phyloP scores from a whole-genome alignment of 768 basidiomycete species.

The Collybiopsis confluens region DNA sequence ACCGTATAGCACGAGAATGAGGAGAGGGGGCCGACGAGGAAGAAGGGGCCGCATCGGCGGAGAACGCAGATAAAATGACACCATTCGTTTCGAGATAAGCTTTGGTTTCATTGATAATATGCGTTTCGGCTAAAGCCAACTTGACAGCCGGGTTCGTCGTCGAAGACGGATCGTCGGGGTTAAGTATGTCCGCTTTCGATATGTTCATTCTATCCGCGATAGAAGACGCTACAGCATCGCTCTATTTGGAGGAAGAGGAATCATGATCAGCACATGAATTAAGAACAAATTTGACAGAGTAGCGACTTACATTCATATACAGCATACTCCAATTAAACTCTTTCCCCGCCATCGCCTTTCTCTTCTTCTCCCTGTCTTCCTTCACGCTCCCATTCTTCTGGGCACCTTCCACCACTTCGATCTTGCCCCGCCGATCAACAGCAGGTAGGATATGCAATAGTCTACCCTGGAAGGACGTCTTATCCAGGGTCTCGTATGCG shows the following conservation, averaged over 20 bases:
- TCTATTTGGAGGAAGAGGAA: constrained; percentile 42
- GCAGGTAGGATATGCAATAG: constrained; percentile 88
- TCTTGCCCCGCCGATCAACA: constrained; percentile 56
- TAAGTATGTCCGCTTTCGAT: constrained; percentile 82
- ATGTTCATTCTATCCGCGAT: constrained; percentile 87
- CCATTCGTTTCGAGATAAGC: constrained; percentile 79
- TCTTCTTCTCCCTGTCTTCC: constrained; percentile 59
- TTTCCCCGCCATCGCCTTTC: constrained; percentile 65
- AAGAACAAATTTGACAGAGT: too few relatives aligned
- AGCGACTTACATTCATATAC: constrained; percentile 98
- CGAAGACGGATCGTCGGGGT: constrained; percentile 48
- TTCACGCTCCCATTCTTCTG: constrained; percentile 46
- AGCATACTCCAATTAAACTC: constrained; percentile 93
- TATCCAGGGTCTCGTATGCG: constrained; percentile 79
- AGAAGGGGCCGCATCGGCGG: too few relatives aligned
- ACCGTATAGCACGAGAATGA: constrained; percentile 39
- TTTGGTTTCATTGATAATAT: constrained; percentile 94
- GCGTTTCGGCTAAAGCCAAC: constrained; percentile 93
- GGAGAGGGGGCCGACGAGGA: too few relatives aligned
- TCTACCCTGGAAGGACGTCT: constrained; percentile 85
- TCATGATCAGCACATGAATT: too few relatives aligned
- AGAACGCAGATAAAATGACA: constrained; percentile 58
- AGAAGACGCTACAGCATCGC: constrained; percentile 89
- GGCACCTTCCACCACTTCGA: constrained; percentile 37
- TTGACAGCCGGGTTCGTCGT: constrained; percentile 75